Evolutionary conservation across 176 grass and related monocot species (phyloP).

Genomic region (Paspalum notatum): DNA sequence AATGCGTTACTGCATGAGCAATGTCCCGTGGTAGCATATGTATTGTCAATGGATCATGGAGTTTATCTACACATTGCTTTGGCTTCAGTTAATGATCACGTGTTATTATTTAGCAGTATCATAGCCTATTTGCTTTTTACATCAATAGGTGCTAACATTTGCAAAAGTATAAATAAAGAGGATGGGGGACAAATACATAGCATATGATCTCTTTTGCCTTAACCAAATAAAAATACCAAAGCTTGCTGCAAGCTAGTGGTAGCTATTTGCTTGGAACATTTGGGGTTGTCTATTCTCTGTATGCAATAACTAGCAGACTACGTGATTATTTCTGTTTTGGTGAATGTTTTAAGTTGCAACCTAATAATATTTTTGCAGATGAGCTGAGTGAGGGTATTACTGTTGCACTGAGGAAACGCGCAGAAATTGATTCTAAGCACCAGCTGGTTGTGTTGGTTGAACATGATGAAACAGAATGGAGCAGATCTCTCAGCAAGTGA

Average conservation of each 20-base stretch:
- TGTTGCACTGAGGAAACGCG: conserved; percentile 87
- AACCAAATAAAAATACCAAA: too few species aligned
- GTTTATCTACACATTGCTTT: too few species aligned
- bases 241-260: conserved; percentile 71
- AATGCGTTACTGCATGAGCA: too few species aligned
- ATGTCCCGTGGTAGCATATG: too few species aligned
- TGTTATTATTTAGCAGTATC: too few species aligned
- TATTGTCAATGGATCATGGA: too few species aligned
- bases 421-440: conserved; percentile 87
- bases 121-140: too few species aligned
- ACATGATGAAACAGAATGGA: conserved; percentile 75
- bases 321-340: conserved; percentile 10
- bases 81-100: too few species aligned
- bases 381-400: conserved; percentile 80
- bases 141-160: too few species aligned
- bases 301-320: not conserved
- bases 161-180: too few species aligned
- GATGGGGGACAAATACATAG: too few species aligned
- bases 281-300: conserved; percentile 6
- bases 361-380: conserved; percentile 56
- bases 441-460: conserved; percentile 71
- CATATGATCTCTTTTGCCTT: too few species aligned
- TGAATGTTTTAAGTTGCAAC: conserved; percentile 22
- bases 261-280: conserved; percentile 15
- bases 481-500: conserved; percentile 80